Evolutionary conservation across 2,329 filamentous ascomycete species (phyloP).

Genomic region (Bipolaris zeicola): DNA sequence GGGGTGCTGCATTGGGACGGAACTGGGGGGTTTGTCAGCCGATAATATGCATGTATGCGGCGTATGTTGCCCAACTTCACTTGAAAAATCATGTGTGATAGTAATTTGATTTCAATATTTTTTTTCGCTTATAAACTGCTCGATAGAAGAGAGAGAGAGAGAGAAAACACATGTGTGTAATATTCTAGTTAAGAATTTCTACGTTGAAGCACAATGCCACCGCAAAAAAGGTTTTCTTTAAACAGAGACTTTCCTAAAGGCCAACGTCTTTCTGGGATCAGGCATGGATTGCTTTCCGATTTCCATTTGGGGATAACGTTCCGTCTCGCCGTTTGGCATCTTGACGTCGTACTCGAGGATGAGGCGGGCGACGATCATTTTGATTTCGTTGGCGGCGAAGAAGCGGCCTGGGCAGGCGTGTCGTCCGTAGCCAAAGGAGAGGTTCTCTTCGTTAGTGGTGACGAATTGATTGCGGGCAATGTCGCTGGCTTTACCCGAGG

Average conservation of each 20-base stretch:
- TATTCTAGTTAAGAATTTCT: too few relatives aligned
- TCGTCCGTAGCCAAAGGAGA: conserved; percentile 39
- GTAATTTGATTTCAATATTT: too few relatives aligned
- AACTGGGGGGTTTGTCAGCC: too few relatives aligned
- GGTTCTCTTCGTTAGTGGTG: conserved; percentile 31
- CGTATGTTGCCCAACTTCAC: too few relatives aligned
- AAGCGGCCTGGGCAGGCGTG: conserved; percentile 44
- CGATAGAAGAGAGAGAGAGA: too few relatives aligned
- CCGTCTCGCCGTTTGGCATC: conserved; percentile 22
- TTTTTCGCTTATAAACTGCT: too few relatives aligned
- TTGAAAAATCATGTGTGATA: too few relatives aligned
- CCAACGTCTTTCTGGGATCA: conserved; percentile 20
- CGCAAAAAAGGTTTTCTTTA: neutral
- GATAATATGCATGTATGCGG: too few relatives aligned
- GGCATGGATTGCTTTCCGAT: conserved; percentile 18
- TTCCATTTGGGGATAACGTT: conserved; percentile 25
- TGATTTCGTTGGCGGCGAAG: conserved; percentile 44
- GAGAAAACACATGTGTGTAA: too few relatives aligned
- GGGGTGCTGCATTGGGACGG: too few relatives aligned
- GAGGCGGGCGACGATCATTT: conserved; percentile 38
- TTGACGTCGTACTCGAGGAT: conserved; percentile 39
- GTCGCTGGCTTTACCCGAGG: conserved; percentile 25
- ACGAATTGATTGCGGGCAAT: conserved; percentile 43
- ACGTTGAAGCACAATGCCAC: too few relatives aligned
- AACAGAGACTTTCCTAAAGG: conserved; percentile 25